phyloP scores from a whole-genome alignment of 441 rosid species.

The Omphalea diandra region DNA sequence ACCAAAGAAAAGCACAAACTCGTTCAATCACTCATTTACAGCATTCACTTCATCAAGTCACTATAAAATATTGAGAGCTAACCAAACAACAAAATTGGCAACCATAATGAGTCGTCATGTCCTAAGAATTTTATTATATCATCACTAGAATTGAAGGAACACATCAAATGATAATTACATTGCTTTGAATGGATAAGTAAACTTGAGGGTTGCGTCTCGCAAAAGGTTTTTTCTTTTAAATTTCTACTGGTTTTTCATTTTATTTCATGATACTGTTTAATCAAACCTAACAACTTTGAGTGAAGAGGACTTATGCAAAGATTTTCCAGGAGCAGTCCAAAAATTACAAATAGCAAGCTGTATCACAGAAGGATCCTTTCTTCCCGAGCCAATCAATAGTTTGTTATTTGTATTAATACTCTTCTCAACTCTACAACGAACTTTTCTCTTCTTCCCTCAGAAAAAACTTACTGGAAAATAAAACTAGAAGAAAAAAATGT shows the following conservation, averaged over 20 bases:
- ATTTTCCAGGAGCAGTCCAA: neutral
- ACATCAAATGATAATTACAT: neutral
- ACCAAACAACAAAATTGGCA: neutral
- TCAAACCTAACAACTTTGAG: neutral
- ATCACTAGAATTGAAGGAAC: neutral
- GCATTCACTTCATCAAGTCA: neutral
- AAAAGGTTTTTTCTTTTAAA: neutral
- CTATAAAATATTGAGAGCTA: neutral
- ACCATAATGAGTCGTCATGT: neutral
- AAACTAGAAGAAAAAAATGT: neutral
- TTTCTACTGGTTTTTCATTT: neutral
- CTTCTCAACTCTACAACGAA: neutral
- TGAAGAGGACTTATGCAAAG: neutral
- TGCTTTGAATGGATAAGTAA: neutral
- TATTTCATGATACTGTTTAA: neutral
- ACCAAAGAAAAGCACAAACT: slow-evolving; percentile 15
- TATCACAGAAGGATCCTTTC: neutral
- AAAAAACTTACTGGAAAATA: neutral
- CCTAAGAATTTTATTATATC: neutral
- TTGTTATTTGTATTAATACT: neutral
- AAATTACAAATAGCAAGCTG: neutral
- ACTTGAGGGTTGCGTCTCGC: neutral
- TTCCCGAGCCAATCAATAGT: neutral
- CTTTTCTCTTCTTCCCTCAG: neutral
- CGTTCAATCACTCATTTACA: slow-evolving; percentile 1